Conservation (phyloP, 208 protist species). For the Naegleria gruberi region DNA sequence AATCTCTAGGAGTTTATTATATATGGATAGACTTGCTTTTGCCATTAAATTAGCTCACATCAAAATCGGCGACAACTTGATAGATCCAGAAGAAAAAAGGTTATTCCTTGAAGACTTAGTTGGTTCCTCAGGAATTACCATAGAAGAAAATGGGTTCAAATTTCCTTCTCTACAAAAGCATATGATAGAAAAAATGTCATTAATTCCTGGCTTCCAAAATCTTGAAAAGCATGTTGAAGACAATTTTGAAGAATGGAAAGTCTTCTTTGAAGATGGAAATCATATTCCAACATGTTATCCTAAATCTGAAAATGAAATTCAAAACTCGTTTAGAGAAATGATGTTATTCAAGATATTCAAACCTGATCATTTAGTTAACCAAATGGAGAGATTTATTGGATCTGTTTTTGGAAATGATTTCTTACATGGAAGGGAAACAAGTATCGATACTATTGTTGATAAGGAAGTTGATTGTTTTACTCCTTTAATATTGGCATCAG, state of each 20-base stretch:
- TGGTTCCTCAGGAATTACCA: not conserved
- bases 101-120: not conserved
- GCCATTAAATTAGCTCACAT: conserved; percentile 83
- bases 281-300: not conserved
- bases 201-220: not conserved
- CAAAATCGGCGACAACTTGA: not conserved
- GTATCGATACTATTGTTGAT: conserved; percentile 37
- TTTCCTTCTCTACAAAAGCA: not conserved
- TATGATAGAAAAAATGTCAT: not conserved
- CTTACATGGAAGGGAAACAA: conserved; percentile 47
- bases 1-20: conserved; percentile 76
- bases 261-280: not conserved
- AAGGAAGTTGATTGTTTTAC: conserved; percentile 51
- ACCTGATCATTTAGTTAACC: conserved; percentile 46
- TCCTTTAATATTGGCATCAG: conserved; percentile 70
- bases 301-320: not conserved
- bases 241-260: not conserved
- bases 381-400: conserved; percentile 37
- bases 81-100: not conserved
- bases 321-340: not conserved
- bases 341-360: conserved; percentile 57
- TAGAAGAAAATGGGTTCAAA: not conserved
- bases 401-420: conserved; percentile 52
- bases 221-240: not conserved
- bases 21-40: conserved; percentile 82